Percentiles rank a stretch among this genome's conserved stretches.
These are phyloP conservation scores for Nothophoma quercina DNA, from an alignment of 2,329 filamentous ascomycete species.

Conservation along the genomic window DNA sequence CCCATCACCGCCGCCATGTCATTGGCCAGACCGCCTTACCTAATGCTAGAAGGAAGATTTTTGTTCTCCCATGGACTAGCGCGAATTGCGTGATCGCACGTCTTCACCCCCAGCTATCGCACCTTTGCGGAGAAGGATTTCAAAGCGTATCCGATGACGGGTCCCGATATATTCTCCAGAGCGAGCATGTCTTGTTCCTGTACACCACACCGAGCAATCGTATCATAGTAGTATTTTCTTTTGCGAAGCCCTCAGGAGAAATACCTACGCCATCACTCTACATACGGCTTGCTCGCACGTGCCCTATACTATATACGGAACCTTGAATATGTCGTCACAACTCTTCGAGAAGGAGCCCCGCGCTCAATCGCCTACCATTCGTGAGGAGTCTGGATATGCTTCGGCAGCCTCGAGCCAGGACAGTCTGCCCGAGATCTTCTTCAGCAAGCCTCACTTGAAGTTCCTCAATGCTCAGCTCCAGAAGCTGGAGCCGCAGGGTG, in stretches of 20 bases:
- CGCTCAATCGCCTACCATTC: slow-evolving; percentile 37
- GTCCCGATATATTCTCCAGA: slow-evolving; percentile 39
- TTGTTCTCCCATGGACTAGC: slow-evolving; percentile 36
- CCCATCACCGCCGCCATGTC: slow-evolving; percentile 19
- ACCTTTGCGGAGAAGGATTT: slow-evolving; percentile 40
- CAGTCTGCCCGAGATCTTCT: slow-evolving; percentile 77
- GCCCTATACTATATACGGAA: slow-evolving; percentile 19
- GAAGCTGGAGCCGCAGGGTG: slow-evolving; percentile 80
- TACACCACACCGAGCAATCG: slow-evolving; percentile 29
- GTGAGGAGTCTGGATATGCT: slow-evolving; percentile 84
- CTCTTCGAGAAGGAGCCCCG: slow-evolving; percentile 34
- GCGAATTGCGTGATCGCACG: slow-evolving; percentile 46
- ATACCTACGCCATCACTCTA: slow-evolving; percentile 15
- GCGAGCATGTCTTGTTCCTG: slow-evolving; percentile 22
- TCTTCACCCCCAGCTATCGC: slow-evolving; percentile 37
- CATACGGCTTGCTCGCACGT: slow-evolving; percentile 30
- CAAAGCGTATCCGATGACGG: slow-evolving; percentile 41
- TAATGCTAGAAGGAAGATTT: slow-evolving; percentile 29
- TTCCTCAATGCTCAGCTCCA: slow-evolving; percentile 92
- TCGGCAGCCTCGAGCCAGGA: slow-evolving; percentile 69
- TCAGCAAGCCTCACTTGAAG: slow-evolving; percentile 86
- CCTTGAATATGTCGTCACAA: slow-evolving; percentile 39
- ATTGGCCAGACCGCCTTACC: slow-evolving; percentile 34
- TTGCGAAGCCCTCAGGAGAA: slow-evolving; percentile 23
- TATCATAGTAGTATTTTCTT: slow-evolving; percentile 33